A percentile compares a stretch with the other conserved stretches of the same genome.
phyloP scores from a whole-genome alignment of 345 rosid species.

The Hibiscus trionum region DNA sequence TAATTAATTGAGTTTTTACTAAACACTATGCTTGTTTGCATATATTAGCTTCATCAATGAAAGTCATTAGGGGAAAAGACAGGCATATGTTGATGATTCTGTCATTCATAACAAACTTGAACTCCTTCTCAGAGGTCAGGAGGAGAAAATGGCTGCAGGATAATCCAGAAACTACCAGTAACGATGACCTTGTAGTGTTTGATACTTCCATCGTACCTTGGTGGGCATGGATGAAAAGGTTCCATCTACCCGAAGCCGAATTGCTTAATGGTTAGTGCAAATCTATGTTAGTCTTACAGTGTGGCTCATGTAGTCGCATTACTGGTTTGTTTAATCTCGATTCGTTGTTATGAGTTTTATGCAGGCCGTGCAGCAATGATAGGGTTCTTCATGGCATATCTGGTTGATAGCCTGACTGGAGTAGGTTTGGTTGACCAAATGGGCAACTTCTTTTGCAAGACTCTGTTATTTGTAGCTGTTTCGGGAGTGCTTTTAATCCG shows the following conservation, averaged over 20 bases:
- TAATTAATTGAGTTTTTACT: background rate
- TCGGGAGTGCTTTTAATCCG: constrained; percentile 68
- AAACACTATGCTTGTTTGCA: background rate
- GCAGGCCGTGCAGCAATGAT: constrained; percentile 96
- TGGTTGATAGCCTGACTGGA: constrained; percentile 89
- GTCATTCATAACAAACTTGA: background rate
- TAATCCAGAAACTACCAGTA: constrained; percentile 73
- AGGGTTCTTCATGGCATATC: constrained; percentile 97
- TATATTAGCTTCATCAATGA: background rate
- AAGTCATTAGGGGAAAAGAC: background rate
- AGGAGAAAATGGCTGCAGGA: constrained; percentile 80
- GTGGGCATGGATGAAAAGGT: constrained; percentile 96
- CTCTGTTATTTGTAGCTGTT: constrained; percentile 78
- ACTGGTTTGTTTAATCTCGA: background rate
- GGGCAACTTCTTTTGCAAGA: constrained; percentile 95
- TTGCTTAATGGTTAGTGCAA: constrained; percentile 61
- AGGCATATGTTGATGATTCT: background rate
- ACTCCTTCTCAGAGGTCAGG: constrained; percentile 47
- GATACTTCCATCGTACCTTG: constrained; percentile 93
- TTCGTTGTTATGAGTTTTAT: constrained; percentile 8
- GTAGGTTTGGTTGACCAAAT: constrained; percentile 95
- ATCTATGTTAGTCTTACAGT: background rate
- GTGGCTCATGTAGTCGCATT: background rate
- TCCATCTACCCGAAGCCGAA: constrained; percentile 90
- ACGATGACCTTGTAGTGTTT: constrained; percentile 67